Evolutionary conservation across 2,329 filamentous ascomycete species (phyloP), one percentile per base, ranked within the genome.

Genomic region (Colletotrichum sp.): DNA sequence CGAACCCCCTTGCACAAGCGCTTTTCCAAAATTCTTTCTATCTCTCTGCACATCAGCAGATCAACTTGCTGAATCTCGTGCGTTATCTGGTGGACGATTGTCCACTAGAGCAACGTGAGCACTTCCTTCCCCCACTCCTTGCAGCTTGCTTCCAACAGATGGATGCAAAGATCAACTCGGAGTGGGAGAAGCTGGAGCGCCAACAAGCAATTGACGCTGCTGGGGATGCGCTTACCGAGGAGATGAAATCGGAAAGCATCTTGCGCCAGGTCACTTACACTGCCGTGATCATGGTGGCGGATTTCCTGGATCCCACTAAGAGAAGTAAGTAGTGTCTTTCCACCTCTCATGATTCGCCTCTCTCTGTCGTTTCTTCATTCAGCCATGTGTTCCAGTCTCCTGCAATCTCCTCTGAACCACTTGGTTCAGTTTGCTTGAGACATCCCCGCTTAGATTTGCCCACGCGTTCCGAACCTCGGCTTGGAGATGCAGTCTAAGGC

Each of bases 161-260:
- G 83, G 95, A 98, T 81, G 87, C 89, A 55, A 98, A 98, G 85
- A 94, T 98, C 77, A 94, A 92, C 38, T 89, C 90, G 0, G 96
- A 98, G 82, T 99, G 97, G 97, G 91, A 93, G 76, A 91, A 92
- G 78, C 92, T 98, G 73, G 91, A 93, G 81, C 86, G 90, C 77
- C 87, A 91, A 77, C 90, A 94, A 78, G 87, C 86, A 24, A 86
- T 92, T 14, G 90, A 90, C 56, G 90, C 93, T 2, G 93, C 93
- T 5, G 93, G 93, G 24, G 95, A 96, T 71, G 94, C 95, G 75
- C 86, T 99, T 69, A 95, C 94, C 2, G 96, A 98, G 79, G 97
- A 99, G 86, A 99, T 99, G 97, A 98, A 98, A 85, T 93, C 95
- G 8, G 97, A 99, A 83, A 98, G 96, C 81, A 97, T 99, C 34